Evolutionary conservation across 129 eudicot genomes (phyloP), one percentile per base, ranked within the genome.

Genomic region (Flaveria sonorensis): DNA sequence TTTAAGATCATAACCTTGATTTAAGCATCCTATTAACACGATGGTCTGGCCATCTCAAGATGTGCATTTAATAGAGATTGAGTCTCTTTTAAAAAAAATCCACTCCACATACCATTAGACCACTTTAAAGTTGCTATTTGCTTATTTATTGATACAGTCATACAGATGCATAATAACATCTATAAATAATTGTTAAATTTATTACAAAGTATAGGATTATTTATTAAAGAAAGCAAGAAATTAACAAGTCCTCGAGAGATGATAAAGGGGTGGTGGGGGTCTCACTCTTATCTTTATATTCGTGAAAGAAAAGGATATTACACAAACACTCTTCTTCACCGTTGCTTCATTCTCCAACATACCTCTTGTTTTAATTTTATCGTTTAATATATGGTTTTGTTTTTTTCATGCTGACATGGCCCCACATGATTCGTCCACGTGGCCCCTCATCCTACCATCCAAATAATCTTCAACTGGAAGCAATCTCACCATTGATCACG

Each of bases 341-440:
- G 57, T 86, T 83, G 83, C 89, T 83, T 83, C 81, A 82, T 77
- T 60, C 73, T 86, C 89, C 87, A 76, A 66, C 79, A 51, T 73
- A 62, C 74, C 43, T 62, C 28, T 26, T 16, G 28, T 40, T 50
- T 40, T 39, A 7, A 24, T 45, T 45, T 43, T 45, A 15, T 24
- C 9, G 18, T 39, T 66, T 6, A 69, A 21, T 68, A 39, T 55
- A 69, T 24, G 43, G 26, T 51, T 53, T 68, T 14, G 76, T 72
- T 64, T 67, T 72, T 26, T 43, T 6, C 18, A 30, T n/a, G 59
- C 76, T 68, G 73, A 74, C 68, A 50, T 57, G 64, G 74, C 70
- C 1, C 50, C 28, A 16, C n/a, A 12, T 10, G 11, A 18, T 76
- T 15, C 10, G 0, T 14, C 77, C 89, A 82, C 87, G 85, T 87